phyloP scores from a whole-genome alignment of 2,329 filamentous ascomycete species.

The Alternaria sp. region DNA sequence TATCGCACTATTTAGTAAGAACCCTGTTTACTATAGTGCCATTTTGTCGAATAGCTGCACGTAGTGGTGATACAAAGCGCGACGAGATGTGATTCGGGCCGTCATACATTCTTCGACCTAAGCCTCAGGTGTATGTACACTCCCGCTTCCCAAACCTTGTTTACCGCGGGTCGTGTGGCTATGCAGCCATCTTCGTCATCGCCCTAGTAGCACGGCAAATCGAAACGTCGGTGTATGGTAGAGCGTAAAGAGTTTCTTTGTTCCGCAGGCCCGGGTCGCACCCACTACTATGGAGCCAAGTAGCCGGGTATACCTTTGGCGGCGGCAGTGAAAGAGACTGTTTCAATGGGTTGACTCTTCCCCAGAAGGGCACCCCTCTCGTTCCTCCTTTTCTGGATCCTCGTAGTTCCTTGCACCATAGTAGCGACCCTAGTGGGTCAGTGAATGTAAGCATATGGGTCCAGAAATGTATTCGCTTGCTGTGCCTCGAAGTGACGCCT shows the following conservation, averaged over 20 bases:
- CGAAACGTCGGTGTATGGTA: neutral
- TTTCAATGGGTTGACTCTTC: neutral
- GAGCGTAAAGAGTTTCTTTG: neutral
- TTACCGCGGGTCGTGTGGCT: neutral
- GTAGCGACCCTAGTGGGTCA: neutral
- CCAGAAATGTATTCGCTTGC: neutral
- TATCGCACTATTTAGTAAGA: neutral
- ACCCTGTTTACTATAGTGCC: neutral
- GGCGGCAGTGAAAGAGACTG: neutral
- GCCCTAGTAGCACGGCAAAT: neutral
- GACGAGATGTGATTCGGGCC: neutral
- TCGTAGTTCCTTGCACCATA: neutral
- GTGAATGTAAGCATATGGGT: neutral
- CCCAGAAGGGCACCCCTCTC: neutral
- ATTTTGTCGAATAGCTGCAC: neutral
- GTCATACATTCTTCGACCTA: neutral
- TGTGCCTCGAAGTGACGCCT: neutral
- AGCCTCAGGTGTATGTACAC: neutral
- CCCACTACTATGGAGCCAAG: neutral
- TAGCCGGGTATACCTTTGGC: neutral
- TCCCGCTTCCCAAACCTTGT: neutral
- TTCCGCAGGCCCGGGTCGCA: neutral
- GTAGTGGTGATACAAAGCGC: neutral
- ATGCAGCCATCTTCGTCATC: neutral
- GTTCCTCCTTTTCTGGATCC: neutral